Evolutionary conservation across 2,329 filamentous ascomycete species (phyloP), one percentile per base, ranked within the genome.

Genomic region (Colletotrichum tabaci): DNA sequence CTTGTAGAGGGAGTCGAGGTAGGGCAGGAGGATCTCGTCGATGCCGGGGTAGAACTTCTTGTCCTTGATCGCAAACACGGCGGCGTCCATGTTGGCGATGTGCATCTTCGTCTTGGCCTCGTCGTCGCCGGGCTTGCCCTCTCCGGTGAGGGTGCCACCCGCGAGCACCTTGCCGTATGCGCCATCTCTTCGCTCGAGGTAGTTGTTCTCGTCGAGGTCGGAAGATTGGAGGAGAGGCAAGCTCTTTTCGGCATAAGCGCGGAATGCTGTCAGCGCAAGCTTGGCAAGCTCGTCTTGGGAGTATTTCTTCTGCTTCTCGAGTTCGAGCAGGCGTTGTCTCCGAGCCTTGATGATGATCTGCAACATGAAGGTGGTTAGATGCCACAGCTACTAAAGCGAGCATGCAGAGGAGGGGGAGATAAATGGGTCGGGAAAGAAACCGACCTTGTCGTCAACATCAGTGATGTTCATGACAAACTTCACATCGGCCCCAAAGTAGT

Each of bases 401-500:
- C 30, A 35, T 9, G 30, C 8, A 35, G 8, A 9, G 8, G 8
- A 35, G 30, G 8, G 30, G 30, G 30, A 5, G 2, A 35, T 7
- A 21, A 1, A 10, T 13, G 9, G 13, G 1, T 4, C 7, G 9
- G 21, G 1, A 0, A 8, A 23, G n/a, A 7, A 2, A 40, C 78
- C 74, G 77, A 90, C 89, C 87, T 93, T 93, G 82, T 93, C 91
- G 76, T 95, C 93, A 49, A 96, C 88, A 77, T 96, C 95, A 38
- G 95, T 97, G 74, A 96, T 94, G 83, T 97, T 97, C 92, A 97
- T 96, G 75, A 97, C 93, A 83, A 97, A 97, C 72, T 91, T 90
- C 75, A 98, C 90, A 52, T 94, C 85, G 81, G 93, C 96, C 73
- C 90, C 90, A 80, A 97, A 97, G 82, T 96, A 96, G 80, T 96